Evolutionary conservation across 208 protist species (phyloP).

Genomic region (Leishmania gerbilli): DNA sequence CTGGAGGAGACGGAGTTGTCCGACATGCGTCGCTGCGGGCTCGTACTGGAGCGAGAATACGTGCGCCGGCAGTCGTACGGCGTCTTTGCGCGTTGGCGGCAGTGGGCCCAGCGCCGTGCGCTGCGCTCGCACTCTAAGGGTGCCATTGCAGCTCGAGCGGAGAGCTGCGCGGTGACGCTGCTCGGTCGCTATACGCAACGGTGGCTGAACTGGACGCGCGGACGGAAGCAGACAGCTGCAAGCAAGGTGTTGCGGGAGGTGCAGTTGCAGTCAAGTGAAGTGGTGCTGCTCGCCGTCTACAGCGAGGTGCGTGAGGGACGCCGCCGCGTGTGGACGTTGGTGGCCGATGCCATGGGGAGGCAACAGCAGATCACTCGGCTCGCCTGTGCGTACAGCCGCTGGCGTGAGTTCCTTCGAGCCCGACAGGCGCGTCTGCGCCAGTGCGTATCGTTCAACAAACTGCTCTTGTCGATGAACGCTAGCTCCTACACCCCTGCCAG

Average conservation of each 20-base stretch:
- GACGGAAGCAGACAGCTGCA: neutral
- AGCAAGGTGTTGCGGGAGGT: constrained; percentile 13
- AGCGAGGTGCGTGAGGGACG: constrained; percentile 1
- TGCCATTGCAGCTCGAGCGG: neutral
- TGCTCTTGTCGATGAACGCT: constrained; percentile 56
- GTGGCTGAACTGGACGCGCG: constrained; percentile 7
- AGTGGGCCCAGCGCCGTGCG: constrained; percentile 25
- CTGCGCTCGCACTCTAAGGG: neutral
- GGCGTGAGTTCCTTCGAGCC: constrained; percentile 16
- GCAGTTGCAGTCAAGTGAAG: constrained; percentile 16
- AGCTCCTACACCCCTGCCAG: constrained; percentile 16
- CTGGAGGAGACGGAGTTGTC: constrained; percentile 31
- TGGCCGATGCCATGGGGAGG: constrained; percentile 10
- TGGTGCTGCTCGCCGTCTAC: constrained; percentile 2
- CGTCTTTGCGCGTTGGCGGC: constrained; percentile 26
- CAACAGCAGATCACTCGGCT: neutral
- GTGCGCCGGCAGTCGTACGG: neutral
- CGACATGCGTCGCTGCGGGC: constrained; percentile 14
- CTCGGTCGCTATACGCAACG: constrained; percentile 15
- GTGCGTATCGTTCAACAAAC: constrained; percentile 43
- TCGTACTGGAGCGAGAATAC: constrained; percentile 20
- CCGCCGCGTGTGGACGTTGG: neutral
- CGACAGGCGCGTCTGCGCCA: constrained; percentile 16
- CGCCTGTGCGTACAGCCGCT: constrained; percentile 15
- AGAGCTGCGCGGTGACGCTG: neutral